Conservation (phyloP, 2,329 filamentous ascomycete genomes). For the Xylariaceae sp. region DNA sequence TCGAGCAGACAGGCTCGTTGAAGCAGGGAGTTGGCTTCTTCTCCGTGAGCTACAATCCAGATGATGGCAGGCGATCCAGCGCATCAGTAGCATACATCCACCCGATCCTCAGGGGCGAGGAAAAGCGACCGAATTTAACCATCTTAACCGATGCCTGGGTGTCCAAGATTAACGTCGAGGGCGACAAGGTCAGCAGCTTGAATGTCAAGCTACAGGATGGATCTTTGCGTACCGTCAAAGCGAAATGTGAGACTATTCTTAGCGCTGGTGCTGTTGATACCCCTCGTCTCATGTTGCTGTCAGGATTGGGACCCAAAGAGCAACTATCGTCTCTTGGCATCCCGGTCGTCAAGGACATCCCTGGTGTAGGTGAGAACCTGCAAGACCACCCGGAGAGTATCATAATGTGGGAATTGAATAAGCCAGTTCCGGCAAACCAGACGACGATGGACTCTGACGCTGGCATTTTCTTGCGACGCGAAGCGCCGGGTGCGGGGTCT, state of each 20-base stretch:
- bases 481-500: constrained; percentile 64
- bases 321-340: constrained; percentile 53
- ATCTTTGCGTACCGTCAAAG: constrained; percentile 51
- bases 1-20: constrained; percentile 67
- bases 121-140: constrained; percentile 78
- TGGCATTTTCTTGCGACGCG: constrained; percentile 80
- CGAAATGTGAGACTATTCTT: constrained; percentile 73
- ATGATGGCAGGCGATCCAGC: constrained; percentile 77
- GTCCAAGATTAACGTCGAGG: constrained; percentile 69
- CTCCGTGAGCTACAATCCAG: constrained; percentile 86
- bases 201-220: constrained; percentile 58
- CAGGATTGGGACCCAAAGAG: constrained; percentile 52
- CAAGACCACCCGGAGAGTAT: constrained; percentile 59
- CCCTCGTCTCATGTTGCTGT: constrained; percentile 60
- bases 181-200: constrained; percentile 69
- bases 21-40: constrained; percentile 83
- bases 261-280: constrained; percentile 80
- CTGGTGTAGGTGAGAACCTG: constrained; percentile 59
- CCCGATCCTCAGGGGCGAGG: constrained; percentile 78
- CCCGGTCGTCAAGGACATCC: constrained; percentile 52
- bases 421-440: constrained; percentile 71
- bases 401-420: constrained; percentile 73
- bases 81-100: constrained; percentile 92
- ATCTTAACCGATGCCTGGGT: constrained; percentile 87
- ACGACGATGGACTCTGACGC: constrained; percentile 91